phyloP scores from a whole-genome alignment of 257 asterid species.

The Solanum chaucha region DNA sequence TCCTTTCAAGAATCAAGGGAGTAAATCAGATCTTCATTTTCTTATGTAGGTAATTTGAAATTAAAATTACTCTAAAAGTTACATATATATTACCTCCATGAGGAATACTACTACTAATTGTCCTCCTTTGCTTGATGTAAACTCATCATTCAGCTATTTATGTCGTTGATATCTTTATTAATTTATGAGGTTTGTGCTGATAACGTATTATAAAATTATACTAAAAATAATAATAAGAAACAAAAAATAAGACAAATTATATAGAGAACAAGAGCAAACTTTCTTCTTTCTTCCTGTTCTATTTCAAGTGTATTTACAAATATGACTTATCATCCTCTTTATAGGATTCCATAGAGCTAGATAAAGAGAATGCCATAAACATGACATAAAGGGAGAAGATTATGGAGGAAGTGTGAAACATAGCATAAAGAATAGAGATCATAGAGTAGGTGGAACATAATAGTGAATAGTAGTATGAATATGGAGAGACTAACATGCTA shows the following conservation, averaged over 20 bases:
- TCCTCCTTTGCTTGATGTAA: background rate
- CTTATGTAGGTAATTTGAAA: background rate
- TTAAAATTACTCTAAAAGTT: background rate
- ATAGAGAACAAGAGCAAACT: background rate
- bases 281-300: background rate
- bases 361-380: background rate
- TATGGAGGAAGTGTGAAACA: no score
- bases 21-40: background rate
- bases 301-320: background rate
- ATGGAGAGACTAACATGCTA: no score
- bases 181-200: no score
- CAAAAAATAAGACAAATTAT: background rate
- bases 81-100: background rate
- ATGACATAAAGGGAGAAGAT: no score
- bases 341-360: background rate
- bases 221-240: background rate
- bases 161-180: background rate
- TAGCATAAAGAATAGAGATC: no score
- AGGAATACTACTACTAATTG: background rate
- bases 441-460: no score
- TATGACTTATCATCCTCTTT: background rate
- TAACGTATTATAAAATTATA: no score
- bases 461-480: no score
- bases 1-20: no score
- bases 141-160: background rate